Percentiles rank a stretch among this genome's conserved stretches.
Conservation (phyloP, 352 stramenopile species). For the Globisporangium parvum region DNA sequence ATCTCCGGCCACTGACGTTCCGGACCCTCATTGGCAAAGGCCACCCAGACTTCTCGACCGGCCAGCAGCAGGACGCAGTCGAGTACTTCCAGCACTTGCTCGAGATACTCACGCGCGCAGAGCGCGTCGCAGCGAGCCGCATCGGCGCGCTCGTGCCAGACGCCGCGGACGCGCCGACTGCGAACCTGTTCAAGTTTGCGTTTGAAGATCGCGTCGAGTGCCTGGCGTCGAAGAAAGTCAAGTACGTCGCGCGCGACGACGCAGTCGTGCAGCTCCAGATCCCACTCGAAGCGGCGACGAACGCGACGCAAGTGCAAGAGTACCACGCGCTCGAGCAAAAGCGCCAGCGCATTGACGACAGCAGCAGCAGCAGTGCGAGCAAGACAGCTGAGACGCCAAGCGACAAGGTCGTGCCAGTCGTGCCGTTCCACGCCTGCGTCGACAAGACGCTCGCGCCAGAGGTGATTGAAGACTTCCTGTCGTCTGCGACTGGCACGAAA, state of each 20-base stretch:
- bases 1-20: conserved; percentile 88
- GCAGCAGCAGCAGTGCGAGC: conserved; percentile 11
- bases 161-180: conserved; percentile 51
- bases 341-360: conserved; percentile 78
- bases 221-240: conserved; percentile 72
- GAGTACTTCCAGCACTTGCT: conserved; percentile 98
- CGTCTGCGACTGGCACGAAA: conserved; percentile 66
- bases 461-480: conserved; percentile 90
- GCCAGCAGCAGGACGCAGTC: conserved; percentile 96
- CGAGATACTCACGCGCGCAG: conserved; percentile 87
- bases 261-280: conserved; percentile 84
- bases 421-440: conserved; percentile 93
- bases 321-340: conserved; percentile 86
- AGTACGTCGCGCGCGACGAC: conserved; percentile 82
- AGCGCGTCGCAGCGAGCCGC: conserved; percentile 49
- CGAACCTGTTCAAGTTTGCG: conserved; percentile 91
- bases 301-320: conserved; percentile 77
- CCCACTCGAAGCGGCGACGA: conserved; percentile 80
- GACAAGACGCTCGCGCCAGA: conserved; percentile 89
- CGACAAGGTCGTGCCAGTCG: conserved; percentile 76
- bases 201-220: conserved; percentile 83
- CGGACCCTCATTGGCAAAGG: conserved; percentile 92
- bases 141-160: conserved; percentile 39
- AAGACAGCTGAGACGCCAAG: conserved; percentile 16
- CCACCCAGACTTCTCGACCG: conserved; percentile 95